A percentile compares a stretch with the other conserved stretches of the same genome.
Evolutionary conservation across 768 basidiomycete genomes (phyloP).

Genomic region (Mycena galopus): DNA sequence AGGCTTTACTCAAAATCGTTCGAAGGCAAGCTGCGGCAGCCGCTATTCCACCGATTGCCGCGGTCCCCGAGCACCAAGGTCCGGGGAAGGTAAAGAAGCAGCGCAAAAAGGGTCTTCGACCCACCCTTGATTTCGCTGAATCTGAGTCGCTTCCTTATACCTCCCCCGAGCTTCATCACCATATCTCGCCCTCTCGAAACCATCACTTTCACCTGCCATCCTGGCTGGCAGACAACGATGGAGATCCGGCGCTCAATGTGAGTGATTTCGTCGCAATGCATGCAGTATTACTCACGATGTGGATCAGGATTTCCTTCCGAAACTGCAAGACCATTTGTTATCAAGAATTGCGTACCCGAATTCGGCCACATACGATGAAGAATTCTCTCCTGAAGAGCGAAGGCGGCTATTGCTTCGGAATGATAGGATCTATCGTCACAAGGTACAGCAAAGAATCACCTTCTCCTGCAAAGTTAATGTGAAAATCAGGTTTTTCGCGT

Average conservation of each 20-base stretch:
- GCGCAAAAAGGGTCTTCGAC: not conserved
- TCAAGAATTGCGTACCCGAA: constrained; percentile 36
- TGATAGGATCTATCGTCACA: constrained; percentile 47
- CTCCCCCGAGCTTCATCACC: constrained; percentile 18
- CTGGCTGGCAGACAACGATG: not conserved
- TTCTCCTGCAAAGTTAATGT: not conserved
- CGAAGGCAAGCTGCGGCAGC: not conserved
- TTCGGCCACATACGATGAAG: constrained; percentile 33
- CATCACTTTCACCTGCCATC: not conserved
- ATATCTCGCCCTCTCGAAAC: constrained; percentile 26
- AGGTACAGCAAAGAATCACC: constrained; percentile 12
- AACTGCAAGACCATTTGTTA: constrained; percentile 48
- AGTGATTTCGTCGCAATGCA: not conserved
- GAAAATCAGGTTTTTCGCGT: constrained; percentile 40
- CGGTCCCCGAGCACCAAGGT: not conserved
- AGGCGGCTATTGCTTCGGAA: constrained; percentile 37
- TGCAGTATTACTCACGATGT: not conserved
- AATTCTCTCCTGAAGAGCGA: constrained; percentile 27
- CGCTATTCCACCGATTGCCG: not conserved
- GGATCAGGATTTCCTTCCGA: constrained; percentile 40
- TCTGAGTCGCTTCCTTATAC: constrained; percentile 22
- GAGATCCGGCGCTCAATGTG: not conserved
- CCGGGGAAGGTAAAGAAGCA: not conserved
- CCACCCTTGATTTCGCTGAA: not conserved
- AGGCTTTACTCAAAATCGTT: constrained; percentile 15